Evolutionary conservation across 2,329 filamentous ascomycete species (phyloP).

Genomic region (Penicillium aurantiogriseum): DNA sequence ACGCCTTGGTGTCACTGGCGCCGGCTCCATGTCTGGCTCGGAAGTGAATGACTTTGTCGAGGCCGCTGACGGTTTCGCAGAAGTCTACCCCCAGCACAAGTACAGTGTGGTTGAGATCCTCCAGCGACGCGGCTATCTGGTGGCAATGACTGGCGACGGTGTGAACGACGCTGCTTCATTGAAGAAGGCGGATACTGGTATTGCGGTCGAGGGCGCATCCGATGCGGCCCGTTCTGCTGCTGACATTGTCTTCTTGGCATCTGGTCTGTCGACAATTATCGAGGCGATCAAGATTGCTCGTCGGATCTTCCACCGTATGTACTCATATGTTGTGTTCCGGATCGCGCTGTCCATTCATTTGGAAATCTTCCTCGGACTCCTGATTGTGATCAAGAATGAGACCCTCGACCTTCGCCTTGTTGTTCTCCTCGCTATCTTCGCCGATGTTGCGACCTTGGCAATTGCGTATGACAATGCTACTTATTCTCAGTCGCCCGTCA

Average conservation of each 20-base stretch:
- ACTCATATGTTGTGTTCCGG: conserved; percentile 93
- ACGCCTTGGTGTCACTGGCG: conserved; percentile 83
- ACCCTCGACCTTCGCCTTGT: conserved; percentile 82
- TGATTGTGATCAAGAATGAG: conserved; percentile 84
- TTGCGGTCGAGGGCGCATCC: conserved; percentile 88
- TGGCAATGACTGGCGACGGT: conserved; percentile 95
- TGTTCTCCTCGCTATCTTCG: conserved; percentile 93
- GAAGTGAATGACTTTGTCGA: conserved; percentile 95
- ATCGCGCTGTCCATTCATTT: conserved; percentile 88
- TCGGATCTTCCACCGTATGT: conserved; percentile 96
- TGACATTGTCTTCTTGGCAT: conserved; percentile 90
- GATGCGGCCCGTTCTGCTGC: conserved; percentile 88
- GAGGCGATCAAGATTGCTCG: conserved; percentile 89
- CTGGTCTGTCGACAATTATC: conserved; percentile 87
- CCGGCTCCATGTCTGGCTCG: conserved; percentile 88
- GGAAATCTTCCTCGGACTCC: conserved; percentile 86
- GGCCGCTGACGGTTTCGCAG: conserved; percentile 90
- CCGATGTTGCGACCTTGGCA: conserved; percentile 85
- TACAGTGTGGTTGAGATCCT: conserved; percentile 92
- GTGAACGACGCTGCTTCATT: conserved; percentile 91
- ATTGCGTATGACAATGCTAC: conserved; percentile 93
- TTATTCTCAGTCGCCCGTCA: conserved; percentile 80
- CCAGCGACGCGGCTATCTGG: conserved; percentile 87
- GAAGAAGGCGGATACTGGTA: conserved; percentile 95
- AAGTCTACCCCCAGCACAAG: conserved; percentile 94